Percentiles rank a stretch among this genome's conserved stretches.
These are phyloP conservation scores for Microdochium trichocladiopsis DNA, from an alignment of 2,329 filamentous ascomycete species.

Conservation along the genomic window DNA sequence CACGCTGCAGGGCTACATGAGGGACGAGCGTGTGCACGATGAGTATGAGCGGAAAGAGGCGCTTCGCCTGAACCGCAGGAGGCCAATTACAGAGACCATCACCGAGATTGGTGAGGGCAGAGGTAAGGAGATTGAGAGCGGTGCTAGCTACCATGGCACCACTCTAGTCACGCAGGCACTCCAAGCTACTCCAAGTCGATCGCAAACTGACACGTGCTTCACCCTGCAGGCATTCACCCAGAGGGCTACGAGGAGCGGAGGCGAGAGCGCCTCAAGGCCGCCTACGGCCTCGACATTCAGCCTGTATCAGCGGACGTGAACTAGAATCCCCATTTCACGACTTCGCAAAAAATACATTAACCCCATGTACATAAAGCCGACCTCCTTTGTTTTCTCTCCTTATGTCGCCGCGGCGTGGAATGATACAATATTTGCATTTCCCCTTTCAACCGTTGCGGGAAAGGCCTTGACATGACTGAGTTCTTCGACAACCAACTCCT, in stretches of 20 bases:
- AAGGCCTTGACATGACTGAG: background rate
- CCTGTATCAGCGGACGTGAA: constrained; percentile 48
- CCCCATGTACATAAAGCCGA: constrained; percentile 7
- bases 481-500: background rate
- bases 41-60: constrained; percentile 73
- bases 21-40: constrained; percentile 47
- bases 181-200: too few species aligned
- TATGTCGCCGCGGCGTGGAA: constrained; percentile 3
- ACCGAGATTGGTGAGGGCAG: constrained; percentile 78
- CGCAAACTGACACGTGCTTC: background rate
- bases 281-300: constrained; percentile 80
- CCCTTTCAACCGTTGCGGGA: background rate
- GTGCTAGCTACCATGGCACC: too few species aligned
- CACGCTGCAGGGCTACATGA: constrained; percentile 39
- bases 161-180: background rate
- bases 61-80: constrained; percentile 65
- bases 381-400: background rate
- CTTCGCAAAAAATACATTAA: background rate
- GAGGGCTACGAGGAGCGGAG: constrained; percentile 82
- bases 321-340: constrained; percentile 7
- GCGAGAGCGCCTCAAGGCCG: constrained; percentile 73
- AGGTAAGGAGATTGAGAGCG: constrained; percentile 61
- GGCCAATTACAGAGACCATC: constrained; percentile 73
- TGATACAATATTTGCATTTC: background rate
- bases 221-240: constrained; percentile 61